Evolutionary conservation across 1,139 yeast species (phyloP), one percentile per base, ranked within the genome.

Genomic region (Magnusiomyces sp.): DNA sequence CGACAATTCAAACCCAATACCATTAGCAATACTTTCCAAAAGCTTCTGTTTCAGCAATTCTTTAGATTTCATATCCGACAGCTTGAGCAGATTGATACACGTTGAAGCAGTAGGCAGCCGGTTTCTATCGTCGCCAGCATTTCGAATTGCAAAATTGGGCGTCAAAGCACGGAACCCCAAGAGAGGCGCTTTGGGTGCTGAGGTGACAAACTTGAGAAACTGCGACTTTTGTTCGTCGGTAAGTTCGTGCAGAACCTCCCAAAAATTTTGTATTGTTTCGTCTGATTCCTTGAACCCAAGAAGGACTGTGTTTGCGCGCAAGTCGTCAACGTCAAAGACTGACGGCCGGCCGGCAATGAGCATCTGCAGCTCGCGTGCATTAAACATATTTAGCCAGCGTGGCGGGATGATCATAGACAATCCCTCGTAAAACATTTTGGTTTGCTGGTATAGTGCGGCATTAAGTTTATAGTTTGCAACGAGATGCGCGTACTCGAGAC

Each of bases 31-130:
- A 0, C 95, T 81, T 62, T 84, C 86, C 34, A 87, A 63, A 48
- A 92, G 66, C 62, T 89, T 90, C 49, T 74, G 68, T 51, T 75
- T 73, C 46, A 92, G 67, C 2, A 75, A 47, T 44, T 71, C 67
- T 62, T 81, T 85, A 59, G 83, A 71, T 55, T 70, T 68, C 64
- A 92, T 92, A 62, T 87, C 84, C 0, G 98, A 98, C 41, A 94
- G 66, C 61, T 85, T 89, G 54, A 92, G 71, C 53, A 92, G 66
- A 62, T 92, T 94, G 29, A 89, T 88, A 71, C 98, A 92, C 0
- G 99, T 92, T 0, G 95, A 80, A 0, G 97, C 86, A 0, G 97
- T 88, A 0, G 98, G 98, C 43, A 92, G 71, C 41, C 95, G 70
- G 6, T 74, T 73, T 19, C 53, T 55, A 1, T 62, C 59, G 9